Conservation (phyloP, 768 basidiomycete species). For the Infundibulicybe gibba region DNA sequence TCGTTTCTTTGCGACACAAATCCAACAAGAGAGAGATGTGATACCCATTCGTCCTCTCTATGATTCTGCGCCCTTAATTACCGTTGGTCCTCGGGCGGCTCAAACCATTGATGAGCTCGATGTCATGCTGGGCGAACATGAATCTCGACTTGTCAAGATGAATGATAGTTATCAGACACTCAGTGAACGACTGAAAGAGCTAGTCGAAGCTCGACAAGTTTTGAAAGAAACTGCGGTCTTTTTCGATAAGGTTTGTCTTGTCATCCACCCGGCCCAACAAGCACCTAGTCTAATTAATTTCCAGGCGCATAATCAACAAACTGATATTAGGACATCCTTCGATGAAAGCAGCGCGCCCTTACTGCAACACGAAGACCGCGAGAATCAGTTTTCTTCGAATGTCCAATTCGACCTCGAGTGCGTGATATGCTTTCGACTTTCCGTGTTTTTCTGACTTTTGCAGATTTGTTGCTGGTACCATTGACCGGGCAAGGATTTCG, state of each 20-base stretch:
- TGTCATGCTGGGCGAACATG: slow-evolving; percentile 81
- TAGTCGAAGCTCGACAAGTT: slow-evolving; percentile 93
- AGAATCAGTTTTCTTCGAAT: slow-evolving; percentile 50
- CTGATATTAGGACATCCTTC: slow-evolving; percentile 82
- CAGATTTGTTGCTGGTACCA: slow-evolving; percentile 94
- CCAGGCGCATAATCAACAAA: slow-evolving; percentile 75
- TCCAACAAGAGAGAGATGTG: slow-evolving; percentile 80
- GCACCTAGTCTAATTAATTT: slow-evolving; percentile 7
- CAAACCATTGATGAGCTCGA: slow-evolving; percentile 94
- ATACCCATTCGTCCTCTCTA: slow-evolving; percentile 81
- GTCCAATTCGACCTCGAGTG: slow-evolving; percentile 89
- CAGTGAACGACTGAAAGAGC: slow-evolving; percentile 80
- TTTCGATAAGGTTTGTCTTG: slow-evolving; percentile 70
- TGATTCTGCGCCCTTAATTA: slow-evolving; percentile 83
- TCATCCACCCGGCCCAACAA: neutral
- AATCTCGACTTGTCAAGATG: slow-evolving; percentile 82
- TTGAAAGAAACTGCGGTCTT: slow-evolving; percentile 94
- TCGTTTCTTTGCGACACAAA: slow-evolving; percentile 84
- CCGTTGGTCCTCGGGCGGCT: slow-evolving; percentile 88
- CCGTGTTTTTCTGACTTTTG: neutral
- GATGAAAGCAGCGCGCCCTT: slow-evolving; percentile 91
- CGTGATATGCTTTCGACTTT: slow-evolving; percentile 17
- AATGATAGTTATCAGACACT: slow-evolving; percentile 89
- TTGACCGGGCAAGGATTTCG: slow-evolving; percentile 86
- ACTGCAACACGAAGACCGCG: slow-evolving; percentile 87